Evolutionary conservation across 1,284 basidiomycete species (phyloP).

Genomic region (Gomphus bonarii): DNA sequence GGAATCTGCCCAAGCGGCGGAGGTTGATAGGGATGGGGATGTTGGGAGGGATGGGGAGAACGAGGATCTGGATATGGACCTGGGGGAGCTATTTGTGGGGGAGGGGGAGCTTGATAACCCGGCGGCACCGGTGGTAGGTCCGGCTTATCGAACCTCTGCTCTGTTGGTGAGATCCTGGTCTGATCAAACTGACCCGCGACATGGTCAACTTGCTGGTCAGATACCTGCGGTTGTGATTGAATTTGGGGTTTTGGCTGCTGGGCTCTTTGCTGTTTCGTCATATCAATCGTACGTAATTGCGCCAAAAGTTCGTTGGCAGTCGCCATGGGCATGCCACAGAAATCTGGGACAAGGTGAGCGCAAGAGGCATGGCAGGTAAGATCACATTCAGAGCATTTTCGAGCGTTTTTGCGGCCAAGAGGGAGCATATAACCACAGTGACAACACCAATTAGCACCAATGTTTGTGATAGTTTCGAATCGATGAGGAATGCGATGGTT

Average conservation of each 20-base stretch:
- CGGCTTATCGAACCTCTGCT: background rate
- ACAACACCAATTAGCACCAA: conserved; percentile 99
- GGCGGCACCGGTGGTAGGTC: conserved; percentile 21
- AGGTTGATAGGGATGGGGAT: conserved; percentile 21
- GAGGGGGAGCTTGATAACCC: conserved; percentile 17
- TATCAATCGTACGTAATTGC: conserved; percentile 76
- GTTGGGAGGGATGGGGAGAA: conserved; percentile 29
- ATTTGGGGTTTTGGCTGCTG: conserved; percentile 18
- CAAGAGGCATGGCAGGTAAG: conserved; percentile 98
- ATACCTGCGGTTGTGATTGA: conserved; percentile 16
- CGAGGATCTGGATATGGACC: conserved; percentile 38
- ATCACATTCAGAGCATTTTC: conserved; percentile 92
- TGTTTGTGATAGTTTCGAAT: conserved; percentile 95
- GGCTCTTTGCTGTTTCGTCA: conserved; percentile 39
- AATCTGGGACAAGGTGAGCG: conserved; percentile 96
- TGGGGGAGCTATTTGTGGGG: conserved; percentile 22
- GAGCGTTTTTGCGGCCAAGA: conserved; percentile 92
- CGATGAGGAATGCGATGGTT: conserved; percentile 99
- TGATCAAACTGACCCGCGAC: conserved; percentile 36
- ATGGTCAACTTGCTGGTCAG: conserved; percentile 18
- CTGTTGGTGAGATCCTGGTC: conserved; percentile 30
- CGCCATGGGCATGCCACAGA: conserved; percentile 99
- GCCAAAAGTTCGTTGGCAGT: conserved; percentile 91
- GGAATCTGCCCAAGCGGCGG: conserved; percentile 25
- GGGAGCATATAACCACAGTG: conserved; percentile 99